Conservation (phyloP, 495 filamentous ascomycete species). For the Neurospora sp. region DNA sequence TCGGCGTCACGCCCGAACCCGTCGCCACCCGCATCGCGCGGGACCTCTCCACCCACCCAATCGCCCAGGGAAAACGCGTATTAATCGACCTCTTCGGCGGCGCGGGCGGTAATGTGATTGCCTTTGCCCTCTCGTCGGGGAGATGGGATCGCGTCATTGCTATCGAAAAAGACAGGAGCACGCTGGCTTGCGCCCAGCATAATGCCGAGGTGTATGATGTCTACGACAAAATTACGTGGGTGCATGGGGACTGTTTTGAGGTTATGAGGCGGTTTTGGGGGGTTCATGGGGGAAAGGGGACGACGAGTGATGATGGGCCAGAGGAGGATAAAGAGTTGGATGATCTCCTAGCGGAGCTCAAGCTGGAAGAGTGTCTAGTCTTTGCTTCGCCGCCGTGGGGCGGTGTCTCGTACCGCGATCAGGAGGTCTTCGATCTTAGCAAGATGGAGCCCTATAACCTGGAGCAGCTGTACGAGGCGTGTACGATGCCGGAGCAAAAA, state of each 20-base stretch:
- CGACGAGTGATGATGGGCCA: background rate
- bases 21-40: constrained; percentile 74
- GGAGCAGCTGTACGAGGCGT: constrained; percentile 48
- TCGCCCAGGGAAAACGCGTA: constrained; percentile 30
- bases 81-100: constrained; percentile 87
- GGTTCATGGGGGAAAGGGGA: background rate
- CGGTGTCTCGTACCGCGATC: constrained; percentile 68
- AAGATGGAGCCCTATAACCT: constrained; percentile 83
- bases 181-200: constrained; percentile 78
- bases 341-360: constrained; percentile 34
- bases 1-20: constrained; percentile 87
- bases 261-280: constrained; percentile 20
- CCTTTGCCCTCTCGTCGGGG: constrained; percentile 62
- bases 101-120: constrained; percentile 90
- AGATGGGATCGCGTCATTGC: constrained; percentile 75
- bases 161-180: constrained; percentile 69
- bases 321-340: constrained; percentile 16
- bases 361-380: constrained; percentile 28
- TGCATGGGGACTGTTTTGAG: constrained; percentile 72
- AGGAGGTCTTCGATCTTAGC: constrained; percentile 71
- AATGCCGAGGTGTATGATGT: constrained; percentile 89
- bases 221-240: constrained; percentile 61
- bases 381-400: constrained; percentile 97
- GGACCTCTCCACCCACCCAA: constrained; percentile 45
- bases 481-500: constrained; percentile 9